These are phyloP conservation scores for Ceratocystiopsis brevicomis DNA, from an alignment of 2,329 filamentous ascomycete species.

Conservation along the genomic window DNA sequence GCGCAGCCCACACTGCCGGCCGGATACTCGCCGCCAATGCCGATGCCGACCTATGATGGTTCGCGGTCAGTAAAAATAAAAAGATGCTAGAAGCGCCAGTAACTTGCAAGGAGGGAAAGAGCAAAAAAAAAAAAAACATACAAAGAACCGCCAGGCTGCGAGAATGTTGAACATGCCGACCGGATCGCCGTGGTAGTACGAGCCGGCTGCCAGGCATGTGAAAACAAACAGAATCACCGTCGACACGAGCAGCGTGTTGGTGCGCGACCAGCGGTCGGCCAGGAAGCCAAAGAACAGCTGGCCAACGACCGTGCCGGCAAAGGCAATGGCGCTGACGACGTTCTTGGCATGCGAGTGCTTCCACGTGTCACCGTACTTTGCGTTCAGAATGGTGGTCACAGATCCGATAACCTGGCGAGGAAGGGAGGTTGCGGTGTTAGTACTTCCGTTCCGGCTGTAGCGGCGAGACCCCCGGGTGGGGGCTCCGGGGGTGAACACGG, in stretches of 20 bases:
- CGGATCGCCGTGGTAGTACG: slow-evolving; percentile 52
- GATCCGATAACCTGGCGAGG: slow-evolving; percentile 56
- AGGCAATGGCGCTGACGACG: slow-evolving; percentile 67
- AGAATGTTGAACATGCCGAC: slow-evolving; percentile 57
- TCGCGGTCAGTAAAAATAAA: too few relatives aligned
- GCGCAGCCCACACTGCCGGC: slow-evolving; percentile 70
- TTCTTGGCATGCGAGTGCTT: slow-evolving; percentile 46
- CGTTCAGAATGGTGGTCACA: slow-evolving; percentile 56
- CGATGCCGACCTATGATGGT: slow-evolving; percentile 39
- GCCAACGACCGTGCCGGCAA: slow-evolving; percentile 65
- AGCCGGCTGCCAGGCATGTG: slow-evolving; percentile 57
- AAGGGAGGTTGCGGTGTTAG: neutral
- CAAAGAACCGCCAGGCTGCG: slow-evolving; percentile 69
- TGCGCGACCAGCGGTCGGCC: slow-evolving; percentile 69
- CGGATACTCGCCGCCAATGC: slow-evolving; percentile 69
- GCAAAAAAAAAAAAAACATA: slow-evolving; percentile 18
- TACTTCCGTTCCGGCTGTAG: neutral
- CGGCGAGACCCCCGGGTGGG: too few relatives aligned
- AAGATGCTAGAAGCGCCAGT: too few relatives aligned
- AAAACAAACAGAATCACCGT: slow-evolving; percentile 75
- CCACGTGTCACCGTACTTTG: slow-evolving; percentile 54
- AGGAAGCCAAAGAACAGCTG: slow-evolving; percentile 66
- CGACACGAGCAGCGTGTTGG: slow-evolving; percentile 60
- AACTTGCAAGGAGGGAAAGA: too few relatives aligned
- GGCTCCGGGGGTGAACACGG: too few relatives aligned